Evolutionary conservation across 2,329 filamentous ascomycete species (phyloP).

Genomic region (Fusarium denticulatum): DNA sequence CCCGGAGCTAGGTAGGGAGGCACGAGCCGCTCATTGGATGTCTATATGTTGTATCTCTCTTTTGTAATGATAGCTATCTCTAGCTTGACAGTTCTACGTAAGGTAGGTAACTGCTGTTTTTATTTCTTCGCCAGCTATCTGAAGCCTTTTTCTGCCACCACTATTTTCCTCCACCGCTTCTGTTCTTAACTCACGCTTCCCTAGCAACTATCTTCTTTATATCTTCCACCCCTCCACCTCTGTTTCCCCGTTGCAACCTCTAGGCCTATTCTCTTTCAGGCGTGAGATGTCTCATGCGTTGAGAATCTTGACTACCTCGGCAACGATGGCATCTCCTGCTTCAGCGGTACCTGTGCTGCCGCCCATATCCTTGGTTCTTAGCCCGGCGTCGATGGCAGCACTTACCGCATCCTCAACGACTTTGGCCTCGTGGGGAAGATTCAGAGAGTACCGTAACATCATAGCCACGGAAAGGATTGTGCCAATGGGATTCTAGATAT

Average conservation of each 20-base stretch:
- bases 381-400: constrained; percentile 78
- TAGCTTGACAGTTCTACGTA: background rate
- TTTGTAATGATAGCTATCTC: background rate
- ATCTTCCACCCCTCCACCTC: background rate
- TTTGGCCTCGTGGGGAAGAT: constrained; percentile 76
- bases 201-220: background rate
- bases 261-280: background rate
- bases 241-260: background rate
- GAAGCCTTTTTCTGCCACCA: background rate
- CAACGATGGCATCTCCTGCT: constrained; percentile 79
- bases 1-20: background rate
- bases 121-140: background rate
- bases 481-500: constrained; percentile 74
- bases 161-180: background rate
- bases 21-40: background rate
- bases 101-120: background rate
- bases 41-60: background rate
- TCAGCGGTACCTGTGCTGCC: constrained; percentile 76
- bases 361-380: constrained; percentile 84
- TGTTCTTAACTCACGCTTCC: background rate
- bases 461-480: constrained; percentile 92
- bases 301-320: constrained; percentile 28
- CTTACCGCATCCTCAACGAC: constrained; percentile 83
- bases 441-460: constrained; percentile 92
- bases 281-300: constrained; percentile 17